A percentile compares a stretch with the other conserved stretches of the same genome.
These are phyloP conservation scores for Glaciozyma martinii DNA, from an alignment of 768 basidiomycete genomes.

Conservation along the genomic window DNA sequence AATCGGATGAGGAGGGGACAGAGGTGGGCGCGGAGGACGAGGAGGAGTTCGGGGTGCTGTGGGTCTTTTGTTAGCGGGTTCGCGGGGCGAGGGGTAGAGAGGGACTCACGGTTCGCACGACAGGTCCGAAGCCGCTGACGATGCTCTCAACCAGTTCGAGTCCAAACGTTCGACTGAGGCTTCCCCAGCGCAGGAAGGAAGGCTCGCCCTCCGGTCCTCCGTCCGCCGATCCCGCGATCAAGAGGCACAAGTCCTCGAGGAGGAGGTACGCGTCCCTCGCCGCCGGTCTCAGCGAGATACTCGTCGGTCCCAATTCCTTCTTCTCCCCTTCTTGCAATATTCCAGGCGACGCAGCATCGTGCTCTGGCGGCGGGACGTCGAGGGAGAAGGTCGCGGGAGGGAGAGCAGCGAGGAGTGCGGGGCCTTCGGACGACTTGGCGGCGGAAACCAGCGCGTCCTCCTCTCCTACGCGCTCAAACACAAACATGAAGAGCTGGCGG, in stretches of 20 bases:
- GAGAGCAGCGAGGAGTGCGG: slow-evolving; percentile 8
- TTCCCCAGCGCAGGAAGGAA: slow-evolving; percentile 68
- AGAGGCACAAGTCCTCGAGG: slow-evolving; percentile 83
- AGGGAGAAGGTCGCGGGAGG: slow-evolving; percentile 6
- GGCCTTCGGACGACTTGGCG: background rate
- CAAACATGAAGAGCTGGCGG: slow-evolving; percentile 92
- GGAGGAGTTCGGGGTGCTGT: slow-evolving; percentile 71
- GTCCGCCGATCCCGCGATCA: slow-evolving; percentile 53
- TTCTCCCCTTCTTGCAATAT: background rate
- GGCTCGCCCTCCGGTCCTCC: slow-evolving; percentile 51
- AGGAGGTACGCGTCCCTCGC: slow-evolving; percentile 76
- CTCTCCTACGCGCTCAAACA: slow-evolving; percentile 83
- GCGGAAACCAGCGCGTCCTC: slow-evolving; percentile 51
- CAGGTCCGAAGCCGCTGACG: slow-evolving; percentile 77
- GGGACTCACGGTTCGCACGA: slow-evolving; percentile 62
- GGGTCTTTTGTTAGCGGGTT: slow-evolving; percentile 2
- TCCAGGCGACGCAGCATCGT: slow-evolving; percentile 6
- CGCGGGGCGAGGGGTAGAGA: background rate
- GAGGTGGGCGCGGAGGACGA: slow-evolving; percentile 80
- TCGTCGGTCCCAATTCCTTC: background rate
- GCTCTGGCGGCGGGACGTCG: slow-evolving; percentile 23
- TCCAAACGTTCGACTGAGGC: slow-evolving; percentile 83
- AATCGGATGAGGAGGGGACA: slow-evolving; percentile 81
- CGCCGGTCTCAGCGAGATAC: slow-evolving; percentile 56
- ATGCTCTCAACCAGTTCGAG: slow-evolving; percentile 97